A percentile compares a stretch with the other conserved stretches of the same genome.
These are phyloP conservation scores for Coelastrella sp. DNA, from an alignment of 139 green algal genomes.

Conservation along the genomic window DNA sequence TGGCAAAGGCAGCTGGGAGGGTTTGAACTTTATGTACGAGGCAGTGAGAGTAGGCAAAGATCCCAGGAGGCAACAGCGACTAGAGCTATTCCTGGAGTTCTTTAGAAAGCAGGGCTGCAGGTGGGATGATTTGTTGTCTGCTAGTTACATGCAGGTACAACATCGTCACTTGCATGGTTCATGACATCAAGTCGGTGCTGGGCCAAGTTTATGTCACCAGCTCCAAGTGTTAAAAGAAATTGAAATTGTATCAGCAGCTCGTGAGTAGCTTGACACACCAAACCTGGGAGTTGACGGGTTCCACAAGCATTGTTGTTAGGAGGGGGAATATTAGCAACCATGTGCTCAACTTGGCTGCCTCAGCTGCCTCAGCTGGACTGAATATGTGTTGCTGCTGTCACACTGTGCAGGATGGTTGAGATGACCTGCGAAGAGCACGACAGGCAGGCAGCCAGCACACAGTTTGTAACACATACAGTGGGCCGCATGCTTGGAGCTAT, in stretches of 20 bases:
- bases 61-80: slow-evolving; percentile 47
- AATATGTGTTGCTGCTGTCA: neutral
- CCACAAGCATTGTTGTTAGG: too few relatives aligned
- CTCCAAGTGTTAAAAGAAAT: too few relatives aligned
- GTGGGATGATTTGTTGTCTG: neutral
- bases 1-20: slow-evolving; percentile 87
- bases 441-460: slow-evolving; percentile 89
- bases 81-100: slow-evolving; percentile 69
- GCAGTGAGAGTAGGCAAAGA: slow-evolving; percentile 74
- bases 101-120: slow-evolving; percentile 39
- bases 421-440: slow-evolving; percentile 99
- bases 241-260: too few relatives aligned
- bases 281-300: too few relatives aligned
- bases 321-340: too few relatives aligned
- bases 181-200: too few relatives aligned
- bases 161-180: too few relatives aligned
- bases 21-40: slow-evolving; percentile 94
- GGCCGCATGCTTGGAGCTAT: slow-evolving; percentile 64
- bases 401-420: slow-evolving; percentile 95
- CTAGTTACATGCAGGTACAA: too few relatives aligned
- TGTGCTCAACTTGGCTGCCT: too few relatives aligned
- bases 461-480: slow-evolving; percentile 99
- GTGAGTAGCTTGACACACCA: too few relatives aligned
- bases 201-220: too few relatives aligned
- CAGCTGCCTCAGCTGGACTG: neutral